These are phyloP conservation scores for Austroboletus novae-zelandiae DNA, from an alignment of 1,284 basidiomycete species.

Conservation along the genomic window DNA sequence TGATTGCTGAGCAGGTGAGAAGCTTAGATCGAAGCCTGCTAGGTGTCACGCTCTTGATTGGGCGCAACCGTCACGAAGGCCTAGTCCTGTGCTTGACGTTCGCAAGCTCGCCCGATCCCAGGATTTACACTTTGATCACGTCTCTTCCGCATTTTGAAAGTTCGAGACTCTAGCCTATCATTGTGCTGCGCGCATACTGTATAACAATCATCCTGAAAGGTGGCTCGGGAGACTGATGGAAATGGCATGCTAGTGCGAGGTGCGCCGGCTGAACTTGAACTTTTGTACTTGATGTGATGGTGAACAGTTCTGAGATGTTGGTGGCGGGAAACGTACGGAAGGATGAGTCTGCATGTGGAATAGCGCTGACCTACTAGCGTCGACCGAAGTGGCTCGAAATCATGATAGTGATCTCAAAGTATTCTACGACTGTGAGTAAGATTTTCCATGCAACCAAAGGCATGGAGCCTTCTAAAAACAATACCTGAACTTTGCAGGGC, in stretches of 20 bases:
- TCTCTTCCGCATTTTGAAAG: conserved; percentile 52
- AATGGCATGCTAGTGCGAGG: conserved; percentile 46
- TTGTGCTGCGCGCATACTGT: conserved; percentile 56
- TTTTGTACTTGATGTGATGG: no score
- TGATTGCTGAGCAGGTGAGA: no score
- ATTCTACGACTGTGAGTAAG: conserved; percentile 20
- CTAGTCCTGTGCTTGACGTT: no score
- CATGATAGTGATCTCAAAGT: no score
- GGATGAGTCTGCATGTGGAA: conserved; percentile 16
- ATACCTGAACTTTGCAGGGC: conserved; percentile 27
- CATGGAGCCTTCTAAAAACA: no score
- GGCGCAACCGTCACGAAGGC: no score
- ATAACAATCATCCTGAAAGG: not conserved
- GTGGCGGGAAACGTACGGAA: conserved; percentile 18
- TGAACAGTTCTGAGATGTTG: no score
- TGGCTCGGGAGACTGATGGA: not conserved
- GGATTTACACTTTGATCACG: conserved; percentile 61
- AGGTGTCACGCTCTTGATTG: no score
- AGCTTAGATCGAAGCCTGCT: no score
- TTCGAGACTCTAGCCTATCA: conserved; percentile 62
- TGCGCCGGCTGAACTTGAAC: conserved; percentile 44
- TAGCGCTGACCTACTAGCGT: no score
- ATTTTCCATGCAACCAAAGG: conserved; percentile 26
- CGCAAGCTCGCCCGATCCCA: no score
- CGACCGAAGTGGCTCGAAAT: not conserved